Evolutionary conservation across 75 land plant species (phyloP).

Genomic region (Pinus taeda): DNA sequence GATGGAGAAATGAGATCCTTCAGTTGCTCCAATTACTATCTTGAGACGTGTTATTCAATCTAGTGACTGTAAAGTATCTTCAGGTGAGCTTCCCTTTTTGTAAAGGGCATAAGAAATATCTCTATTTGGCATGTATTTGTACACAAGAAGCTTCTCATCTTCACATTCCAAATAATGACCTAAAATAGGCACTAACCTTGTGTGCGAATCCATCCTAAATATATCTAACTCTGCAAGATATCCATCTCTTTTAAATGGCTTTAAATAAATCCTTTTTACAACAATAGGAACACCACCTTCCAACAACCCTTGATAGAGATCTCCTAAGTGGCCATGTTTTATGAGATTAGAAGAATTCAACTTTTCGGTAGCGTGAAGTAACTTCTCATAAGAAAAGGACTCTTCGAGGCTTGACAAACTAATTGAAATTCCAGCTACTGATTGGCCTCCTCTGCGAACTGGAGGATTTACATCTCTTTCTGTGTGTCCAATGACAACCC

Average conservation of each 20-base stretch:
- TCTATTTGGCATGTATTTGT: constrained; percentile 79
- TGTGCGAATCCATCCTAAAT: constrained; percentile 61
- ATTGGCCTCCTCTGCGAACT: constrained; percentile 17
- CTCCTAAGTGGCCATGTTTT: constrained; percentile 90
- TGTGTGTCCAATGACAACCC: constrained; percentile 18
- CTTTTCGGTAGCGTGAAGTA: constrained; percentile 62
- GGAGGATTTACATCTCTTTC: constrained; percentile 23
- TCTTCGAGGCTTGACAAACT: constrained; percentile 70
- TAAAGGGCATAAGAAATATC: constrained; percentile 74
- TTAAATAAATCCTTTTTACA: constrained; percentile 68
- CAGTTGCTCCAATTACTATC: constrained; percentile 87
- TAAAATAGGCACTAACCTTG: constrained; percentile 73
- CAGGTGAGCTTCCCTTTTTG: constrained; percentile 43
- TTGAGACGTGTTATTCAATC: constrained; percentile 95
- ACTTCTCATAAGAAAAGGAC: constrained; percentile 62
- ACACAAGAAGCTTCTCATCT: constrained; percentile 81
- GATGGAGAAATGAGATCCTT: constrained; percentile 82
- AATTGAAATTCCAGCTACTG: constrained; percentile 22
- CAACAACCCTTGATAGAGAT: constrained; percentile 64
- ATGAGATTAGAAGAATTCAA: constrained; percentile 69
- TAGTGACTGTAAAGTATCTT: constrained; percentile 72
- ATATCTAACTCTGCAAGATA: constrained; percentile 72
- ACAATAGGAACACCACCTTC: constrained; percentile 64
- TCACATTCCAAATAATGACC: constrained; percentile 89
- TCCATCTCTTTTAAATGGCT: constrained; percentile 47